Percentiles rank a stretch among this genome's conserved stretches.
Conservation (phyloP, 2,329 filamentous ascomycete species). For the Kalaharituber pfeilii region DNA sequence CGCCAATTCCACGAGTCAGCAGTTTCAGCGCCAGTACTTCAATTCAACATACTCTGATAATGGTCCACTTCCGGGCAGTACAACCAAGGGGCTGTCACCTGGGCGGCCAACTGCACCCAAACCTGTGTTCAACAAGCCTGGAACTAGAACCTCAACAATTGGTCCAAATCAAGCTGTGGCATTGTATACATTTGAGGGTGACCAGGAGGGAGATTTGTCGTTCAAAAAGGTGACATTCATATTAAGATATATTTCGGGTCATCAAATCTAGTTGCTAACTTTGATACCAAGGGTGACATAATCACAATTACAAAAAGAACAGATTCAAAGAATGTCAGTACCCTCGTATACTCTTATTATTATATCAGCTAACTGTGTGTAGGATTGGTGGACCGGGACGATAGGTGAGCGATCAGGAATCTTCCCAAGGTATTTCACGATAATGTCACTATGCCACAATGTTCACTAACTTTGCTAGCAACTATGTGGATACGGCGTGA, state of each 20-base stretch:
- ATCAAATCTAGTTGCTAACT: slow-evolving; percentile 41
- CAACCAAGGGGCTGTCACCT: slow-evolving; percentile 38
- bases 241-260: neutral
- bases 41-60: slow-evolving; percentile 21
- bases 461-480: slow-evolving; percentile 13
- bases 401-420: slow-evolving; percentile 74
- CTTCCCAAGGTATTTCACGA: slow-evolving; percentile 72
- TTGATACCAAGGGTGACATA: slow-evolving; percentile 72
- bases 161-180: slow-evolving; percentile 68
- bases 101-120: slow-evolving; percentile 74
- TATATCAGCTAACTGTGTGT: slow-evolving; percentile 5
- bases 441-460: slow-evolving; percentile 1
- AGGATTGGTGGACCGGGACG: slow-evolving; percentile 55
- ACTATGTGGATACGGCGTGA: slow-evolving; percentile 21
- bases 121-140: slow-evolving; percentile 50
- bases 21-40: slow-evolving; percentile 21
- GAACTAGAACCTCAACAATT: slow-evolving; percentile 30
- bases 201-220: slow-evolving; percentile 17
- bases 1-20: slow-evolving; percentile 14
- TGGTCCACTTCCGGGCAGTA: neutral
- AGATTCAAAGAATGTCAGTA: slow-evolving; percentile 67
- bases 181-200: slow-evolving; percentile 83
- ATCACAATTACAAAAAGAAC: slow-evolving; percentile 92
- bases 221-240: neutral
- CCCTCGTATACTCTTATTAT: slow-evolving; percentile 18